Conservation (phyloP, 2,329 filamentous ascomycete genomes). For the Zelopaecilomyces penicillatus region DNA sequence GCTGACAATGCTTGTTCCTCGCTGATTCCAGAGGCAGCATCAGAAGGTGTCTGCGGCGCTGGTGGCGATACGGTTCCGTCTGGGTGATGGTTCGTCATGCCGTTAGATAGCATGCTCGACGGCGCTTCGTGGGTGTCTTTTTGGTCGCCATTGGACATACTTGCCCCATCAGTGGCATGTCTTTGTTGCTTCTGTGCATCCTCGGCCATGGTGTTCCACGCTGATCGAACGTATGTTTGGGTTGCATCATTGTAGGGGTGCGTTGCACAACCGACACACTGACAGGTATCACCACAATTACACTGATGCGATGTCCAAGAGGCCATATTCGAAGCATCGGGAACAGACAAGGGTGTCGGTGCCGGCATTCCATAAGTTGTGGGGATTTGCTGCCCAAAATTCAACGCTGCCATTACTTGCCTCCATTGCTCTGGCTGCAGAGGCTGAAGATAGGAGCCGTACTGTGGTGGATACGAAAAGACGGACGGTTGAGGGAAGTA, state of each 20-base stretch:
- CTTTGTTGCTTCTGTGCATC: conserved; percentile 18
- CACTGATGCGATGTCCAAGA: conserved; percentile 38
- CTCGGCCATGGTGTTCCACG: conserved; percentile 33
- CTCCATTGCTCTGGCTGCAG: conserved; percentile 47
- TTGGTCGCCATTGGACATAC: conserved; percentile 15
- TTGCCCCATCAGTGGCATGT: conserved; percentile 15
- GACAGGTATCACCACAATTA: conserved; percentile 56
- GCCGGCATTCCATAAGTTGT: conserved; percentile 18
- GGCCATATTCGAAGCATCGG: conserved; percentile 11
- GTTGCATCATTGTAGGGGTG: conserved; percentile 62
- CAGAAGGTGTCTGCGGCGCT: conserved; percentile 38
- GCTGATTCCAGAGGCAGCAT: conserved; percentile 33
- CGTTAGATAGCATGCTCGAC: conserved; percentile 13
- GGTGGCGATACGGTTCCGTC: conserved; percentile 29
- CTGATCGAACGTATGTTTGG: conserved; percentile 42
- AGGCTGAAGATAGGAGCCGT: conserved; percentile 47
- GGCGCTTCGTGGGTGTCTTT: conserved; percentile 11
- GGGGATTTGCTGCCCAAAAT: conserved; percentile 26
- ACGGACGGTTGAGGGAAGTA: conserved; percentile 37
- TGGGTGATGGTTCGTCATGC: conserved; percentile 9
- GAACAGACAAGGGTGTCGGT: conserved; percentile 14
- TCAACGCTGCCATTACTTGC: conserved; percentile 35
- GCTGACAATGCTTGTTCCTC: conserved; percentile 45
- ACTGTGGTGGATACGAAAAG: conserved; percentile 45
- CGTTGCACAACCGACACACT: conserved; percentile 59